Conservation (phyloP, 345 rosid genomes). For the Salix viminalis region DNA sequence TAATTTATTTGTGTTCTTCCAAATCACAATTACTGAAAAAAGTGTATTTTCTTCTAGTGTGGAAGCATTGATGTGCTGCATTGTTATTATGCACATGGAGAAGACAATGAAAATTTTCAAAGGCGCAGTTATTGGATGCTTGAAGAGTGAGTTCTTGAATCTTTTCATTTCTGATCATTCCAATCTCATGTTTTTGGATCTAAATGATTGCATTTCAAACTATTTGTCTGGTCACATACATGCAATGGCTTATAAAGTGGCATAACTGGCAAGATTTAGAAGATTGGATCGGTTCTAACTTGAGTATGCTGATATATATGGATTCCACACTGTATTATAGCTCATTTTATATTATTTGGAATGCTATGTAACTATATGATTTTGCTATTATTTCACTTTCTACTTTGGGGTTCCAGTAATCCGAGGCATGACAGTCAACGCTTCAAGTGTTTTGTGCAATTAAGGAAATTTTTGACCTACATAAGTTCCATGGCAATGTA, state of each 20-base stretch:
- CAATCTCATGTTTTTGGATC: neutral
- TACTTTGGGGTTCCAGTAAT: neutral
- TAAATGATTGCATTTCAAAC: neutral
- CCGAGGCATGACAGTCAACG: neutral
- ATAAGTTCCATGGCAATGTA: neutral
- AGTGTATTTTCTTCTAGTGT: constrained; percentile 41
- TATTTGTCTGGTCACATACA: neutral
- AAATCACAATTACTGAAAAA: neutral
- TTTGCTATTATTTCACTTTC: neutral
- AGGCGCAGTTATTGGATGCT: constrained; percentile 98
- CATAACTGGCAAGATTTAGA: neutral
- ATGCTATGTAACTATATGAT: neutral
- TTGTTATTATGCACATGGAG: constrained; percentile 97
- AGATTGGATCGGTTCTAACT: neutral
- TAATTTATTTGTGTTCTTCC: neutral
- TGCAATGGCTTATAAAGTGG: neutral
- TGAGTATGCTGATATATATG: too few relatives aligned
- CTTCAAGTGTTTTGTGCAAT: neutral
- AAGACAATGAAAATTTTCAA: constrained; percentile 79
- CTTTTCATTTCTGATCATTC: constrained; percentile 7
- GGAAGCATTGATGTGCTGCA: constrained; percentile 92
- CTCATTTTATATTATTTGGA: neutral
- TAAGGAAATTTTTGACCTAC: neutral
- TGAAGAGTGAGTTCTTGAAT: constrained; percentile 73
- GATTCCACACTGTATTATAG: neutral